phyloP scores from a whole-genome alignment of 768 basidiomycete species.

The Austroboletus eburneus region DNA sequence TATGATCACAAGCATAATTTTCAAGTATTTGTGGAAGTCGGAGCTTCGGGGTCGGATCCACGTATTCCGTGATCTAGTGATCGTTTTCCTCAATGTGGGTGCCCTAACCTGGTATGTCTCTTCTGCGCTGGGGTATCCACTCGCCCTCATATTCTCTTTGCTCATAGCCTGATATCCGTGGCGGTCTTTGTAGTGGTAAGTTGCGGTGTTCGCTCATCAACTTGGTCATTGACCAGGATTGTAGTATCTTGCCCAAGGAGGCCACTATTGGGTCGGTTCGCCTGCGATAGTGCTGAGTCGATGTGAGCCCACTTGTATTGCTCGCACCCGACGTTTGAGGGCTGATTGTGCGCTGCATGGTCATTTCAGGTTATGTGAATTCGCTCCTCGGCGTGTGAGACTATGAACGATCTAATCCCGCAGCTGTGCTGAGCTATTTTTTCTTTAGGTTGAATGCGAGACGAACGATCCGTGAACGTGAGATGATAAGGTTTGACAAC shows the following conservation, averaged over 20 bases:
- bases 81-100: slow-evolving; percentile 16
- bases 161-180: slow-evolving; percentile 9
- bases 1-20: slow-evolving; percentile 8
- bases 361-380: slow-evolving; percentile 10
- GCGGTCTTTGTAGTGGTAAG: slow-evolving; percentile 7
- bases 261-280: slow-evolving; percentile 9
- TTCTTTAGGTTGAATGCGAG: slow-evolving; percentile 7
- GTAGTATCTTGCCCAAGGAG: slow-evolving; percentile 6
- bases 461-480: slow-evolving; percentile 8
- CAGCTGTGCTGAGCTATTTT: not conserved
- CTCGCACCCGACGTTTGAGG: no score
- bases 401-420: no score
- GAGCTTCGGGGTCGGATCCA: slow-evolving; percentile 5
- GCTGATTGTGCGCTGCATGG: not conserved
- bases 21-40: slow-evolving; percentile 10
- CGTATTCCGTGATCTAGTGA: slow-evolving; percentile 5
- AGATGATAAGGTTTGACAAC: not conserved
- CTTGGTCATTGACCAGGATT: not conserved
- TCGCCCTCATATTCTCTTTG: no score
- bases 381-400: slow-evolving; percentile 12
- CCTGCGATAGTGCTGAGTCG: slow-evolving; percentile 7
- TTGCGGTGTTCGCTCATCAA: not conserved
- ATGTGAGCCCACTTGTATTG: slow-evolving; percentile 6
- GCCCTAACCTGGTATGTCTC: slow-evolving; percentile 9
- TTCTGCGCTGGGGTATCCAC: no score